These are phyloP conservation scores for Funneliformis geosporum DNA, from an alignment of 192 early-diverging fungal species.

Conservation along the genomic window DNA sequence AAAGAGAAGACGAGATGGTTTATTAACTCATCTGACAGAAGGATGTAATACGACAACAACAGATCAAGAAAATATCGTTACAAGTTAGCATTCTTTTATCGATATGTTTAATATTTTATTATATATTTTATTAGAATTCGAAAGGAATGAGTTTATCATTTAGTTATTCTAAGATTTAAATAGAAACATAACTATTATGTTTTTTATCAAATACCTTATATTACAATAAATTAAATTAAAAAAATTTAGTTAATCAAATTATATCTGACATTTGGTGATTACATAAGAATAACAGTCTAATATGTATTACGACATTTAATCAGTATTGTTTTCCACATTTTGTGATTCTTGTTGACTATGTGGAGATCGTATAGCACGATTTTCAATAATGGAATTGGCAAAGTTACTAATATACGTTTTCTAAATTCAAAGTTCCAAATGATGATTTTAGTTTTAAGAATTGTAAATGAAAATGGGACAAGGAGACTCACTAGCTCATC, in stretches of 20 bases:
- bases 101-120: too few species aligned
- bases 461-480: neutral
- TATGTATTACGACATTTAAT: neutral
- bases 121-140: too few species aligned
- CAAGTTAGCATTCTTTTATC: neutral
- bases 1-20: constrained; percentile 21
- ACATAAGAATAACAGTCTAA: too few species aligned
- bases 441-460: neutral
- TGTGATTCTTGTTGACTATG: neutral
- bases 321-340: neutral
- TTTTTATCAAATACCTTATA: too few species aligned
- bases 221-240: too few species aligned
- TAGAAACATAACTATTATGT: too few species aligned
- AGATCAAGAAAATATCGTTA: neutral
- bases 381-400: neutral
- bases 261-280: too few species aligned
- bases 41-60: neutral
- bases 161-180: too few species aligned
- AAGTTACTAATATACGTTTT: neutral
- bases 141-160: too few species aligned
- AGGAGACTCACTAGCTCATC: neutral
- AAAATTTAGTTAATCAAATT: too few species aligned
- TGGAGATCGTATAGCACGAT: neutral
- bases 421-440: neutral
- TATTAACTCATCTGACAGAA: constrained; percentile 3